These are phyloP conservation scores for Mycena citricolor DNA, from an alignment of 1,284 basidiomycete genomes.

Conservation along the genomic window DNA sequence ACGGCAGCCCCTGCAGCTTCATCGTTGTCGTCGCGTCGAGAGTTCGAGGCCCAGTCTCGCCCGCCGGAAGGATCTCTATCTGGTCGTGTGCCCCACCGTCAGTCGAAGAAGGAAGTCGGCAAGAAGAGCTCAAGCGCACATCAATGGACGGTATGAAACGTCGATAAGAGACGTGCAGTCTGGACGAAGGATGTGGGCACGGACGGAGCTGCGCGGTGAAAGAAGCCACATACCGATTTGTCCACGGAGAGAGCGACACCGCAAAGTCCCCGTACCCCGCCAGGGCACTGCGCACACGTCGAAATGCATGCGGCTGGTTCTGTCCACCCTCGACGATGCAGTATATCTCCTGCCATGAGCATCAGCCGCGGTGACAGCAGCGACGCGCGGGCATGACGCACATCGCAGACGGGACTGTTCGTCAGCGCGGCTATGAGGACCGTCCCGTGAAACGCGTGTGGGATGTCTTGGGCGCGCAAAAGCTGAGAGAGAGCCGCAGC, in stretches of 20 bases:
- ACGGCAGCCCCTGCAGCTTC: slow-evolving; percentile 65
- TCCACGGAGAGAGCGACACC: slow-evolving; percentile 49
- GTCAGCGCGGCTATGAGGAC: slow-evolving; percentile 59
- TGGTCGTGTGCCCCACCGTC: slow-evolving; percentile 29
- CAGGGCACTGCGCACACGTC: slow-evolving; percentile 51
- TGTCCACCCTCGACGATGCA: slow-evolving; percentile 54
- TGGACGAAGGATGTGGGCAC: slow-evolving; percentile 29
- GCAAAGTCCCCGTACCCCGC: slow-evolving; percentile 44
- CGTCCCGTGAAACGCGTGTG: slow-evolving; percentile 70
- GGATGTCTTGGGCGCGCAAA: slow-evolving; percentile 49
- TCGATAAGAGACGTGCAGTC: slow-evolving; percentile 57
- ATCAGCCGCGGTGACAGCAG: slow-evolving; percentile 14
- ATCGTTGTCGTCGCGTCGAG: slow-evolving; percentile 65
- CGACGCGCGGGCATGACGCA: slow-evolving; percentile 33
- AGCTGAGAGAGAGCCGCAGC: slow-evolving; percentile 58
- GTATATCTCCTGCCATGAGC: slow-evolving; percentile 44
- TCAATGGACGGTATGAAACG: slow-evolving; percentile 45
- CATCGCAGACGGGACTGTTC: slow-evolving; percentile 54
- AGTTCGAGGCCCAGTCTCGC: slow-evolving; percentile 73
- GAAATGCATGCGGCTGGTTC: slow-evolving; percentile 47
- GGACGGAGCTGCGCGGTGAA: slow-evolving; percentile 8
- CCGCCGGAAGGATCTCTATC: slow-evolving; percentile 80
- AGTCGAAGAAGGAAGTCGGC: not conserved
- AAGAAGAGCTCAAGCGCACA: slow-evolving; percentile 25
- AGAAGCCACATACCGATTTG: slow-evolving; percentile 43